phyloP scores from a whole-genome alignment of 768 basidiomycete species.

The Boletellus emodensis region DNA sequence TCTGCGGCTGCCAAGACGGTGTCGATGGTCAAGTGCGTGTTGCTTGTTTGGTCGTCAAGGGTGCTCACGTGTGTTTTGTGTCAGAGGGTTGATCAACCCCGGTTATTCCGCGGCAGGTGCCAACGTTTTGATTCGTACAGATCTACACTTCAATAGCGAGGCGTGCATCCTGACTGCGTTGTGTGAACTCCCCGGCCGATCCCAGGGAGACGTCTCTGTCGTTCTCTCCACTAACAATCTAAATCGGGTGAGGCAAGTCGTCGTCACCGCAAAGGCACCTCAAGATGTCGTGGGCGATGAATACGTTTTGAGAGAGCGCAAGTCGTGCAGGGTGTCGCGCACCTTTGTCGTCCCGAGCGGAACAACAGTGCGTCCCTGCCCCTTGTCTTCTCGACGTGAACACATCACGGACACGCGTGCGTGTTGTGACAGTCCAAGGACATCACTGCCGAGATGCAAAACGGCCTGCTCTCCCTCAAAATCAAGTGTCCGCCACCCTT shows the following conservation, averaged over 20 bases:
- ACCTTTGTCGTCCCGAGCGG: conserved; percentile 52
- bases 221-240: conserved; percentile 56
- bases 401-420: neutral
- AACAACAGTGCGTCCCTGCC: conserved; percentile 47
- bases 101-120: conserved; percentile 15
- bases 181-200: conserved; percentile 69
- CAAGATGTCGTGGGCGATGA: conserved; percentile 40
- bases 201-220: conserved; percentile 53
- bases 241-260: conserved; percentile 61
- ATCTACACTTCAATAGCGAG: conserved; percentile 53
- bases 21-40: conserved; percentile 21
- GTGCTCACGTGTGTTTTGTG: conserved; percentile 11
- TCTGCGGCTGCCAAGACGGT: conserved; percentile 3
- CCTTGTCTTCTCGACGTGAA: neutral
- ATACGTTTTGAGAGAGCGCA: conserved; percentile 52
- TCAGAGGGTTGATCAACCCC: conserved; percentile 26
- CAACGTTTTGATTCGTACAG: conserved; percentile 52
- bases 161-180: conserved; percentile 51
- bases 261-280: conserved; percentile 45
- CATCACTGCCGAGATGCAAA: conserved; percentile 50
- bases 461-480: conserved; percentile 57
- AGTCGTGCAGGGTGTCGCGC: conserved; percentile 47
- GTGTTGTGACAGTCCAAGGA: conserved; percentile 44
- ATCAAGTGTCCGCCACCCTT: conserved; percentile 49
- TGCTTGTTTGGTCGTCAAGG: neutral